Evolutionary conservation across 352 stramenopile genomes (phyloP), one percentile per base, ranked within the genome.

Genomic region (Phytophthora fragariaefolia): DNA sequence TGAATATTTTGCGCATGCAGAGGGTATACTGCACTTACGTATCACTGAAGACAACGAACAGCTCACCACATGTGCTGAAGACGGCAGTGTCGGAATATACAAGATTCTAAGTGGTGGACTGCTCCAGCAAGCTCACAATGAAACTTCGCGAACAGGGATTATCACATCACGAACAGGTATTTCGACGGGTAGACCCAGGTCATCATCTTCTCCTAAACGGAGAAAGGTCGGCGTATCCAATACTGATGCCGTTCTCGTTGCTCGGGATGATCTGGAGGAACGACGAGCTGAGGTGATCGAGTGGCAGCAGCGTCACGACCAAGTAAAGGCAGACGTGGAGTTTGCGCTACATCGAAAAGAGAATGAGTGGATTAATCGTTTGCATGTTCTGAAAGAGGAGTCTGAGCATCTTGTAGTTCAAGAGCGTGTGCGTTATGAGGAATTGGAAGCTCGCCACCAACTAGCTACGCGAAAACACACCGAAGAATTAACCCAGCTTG

Each of bases 311-410:
- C 73, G 76, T 2, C 84, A 94, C 55, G 74, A 93, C 8, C 87
- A 95, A 67, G 76, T 95, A 8, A 89, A 92, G 38, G 82, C 85
- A 0, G 87, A 96, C 52, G 83, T 94, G 13, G 88, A 95, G 49
- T 96, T 96, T 56, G 82, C 82, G 7, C 59, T 96, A 22, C 87
- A 95, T 28, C 83, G 85, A 13, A 93, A 96, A 59, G 88, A 96
- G 43, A 94, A 92, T 50, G 87, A 95, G 40, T 96, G 90, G 87
- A 89, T 93, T 18, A 90, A 96, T 53, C 80, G 85, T 0, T 43
- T 97, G 9, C 83, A 88, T 17, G 61, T 90, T 20, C 57, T 95
- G 7, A 95, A 91, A 40, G 87, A 96, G 30, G 82, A 93, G 45
- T 86, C 85, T 4, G 88, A 97, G 26, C 61, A 73, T 6, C 71